phyloP scores from a whole-genome alignment of 345 rosid species.

The Salix purpurea region DNA sequence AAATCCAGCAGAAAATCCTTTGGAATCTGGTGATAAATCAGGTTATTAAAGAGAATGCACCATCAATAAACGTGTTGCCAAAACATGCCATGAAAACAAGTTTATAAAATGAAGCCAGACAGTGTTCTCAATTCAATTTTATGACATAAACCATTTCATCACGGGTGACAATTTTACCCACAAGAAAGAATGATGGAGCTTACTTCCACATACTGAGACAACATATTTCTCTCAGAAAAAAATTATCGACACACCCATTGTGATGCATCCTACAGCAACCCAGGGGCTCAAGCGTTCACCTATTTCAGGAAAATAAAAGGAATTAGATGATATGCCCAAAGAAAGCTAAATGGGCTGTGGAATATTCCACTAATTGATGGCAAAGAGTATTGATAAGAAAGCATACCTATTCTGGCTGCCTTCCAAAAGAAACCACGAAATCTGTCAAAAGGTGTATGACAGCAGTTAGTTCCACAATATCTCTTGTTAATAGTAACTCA shows the following conservation, averaged over 20 bases:
- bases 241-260: slow-evolving; percentile 78
- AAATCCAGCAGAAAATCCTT: neutral
- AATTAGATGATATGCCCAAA: neutral
- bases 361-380: neutral
- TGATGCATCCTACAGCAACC: slow-evolving; percentile 87
- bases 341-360: neutral
- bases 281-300: slow-evolving; percentile 97
- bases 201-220: slow-evolving; percentile 16
- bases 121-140: neutral
- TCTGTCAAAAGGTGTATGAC: slow-evolving; percentile 34
- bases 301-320: slow-evolving; percentile 20
- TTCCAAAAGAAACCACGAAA: slow-evolving; percentile 97
- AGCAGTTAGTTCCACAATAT: slow-evolving; percentile 8
- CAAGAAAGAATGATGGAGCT: slow-evolving; percentile 17
- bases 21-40: neutral
- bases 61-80: slow-evolving; percentile 1
- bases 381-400: neutral
- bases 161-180: neutral
- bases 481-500: neutral
- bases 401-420: slow-evolving; percentile 92
- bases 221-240: slow-evolving; percentile 51
- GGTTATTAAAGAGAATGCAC: neutral
- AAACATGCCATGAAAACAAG: slow-evolving; percentile 15
- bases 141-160: neutral
- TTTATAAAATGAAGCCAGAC: neutral